Evolutionary conservation across 2,329 filamentous ascomycete species (phyloP), one percentile per base, ranked within the genome.

Genomic region (Dothiorella sarmentorum): DNA sequence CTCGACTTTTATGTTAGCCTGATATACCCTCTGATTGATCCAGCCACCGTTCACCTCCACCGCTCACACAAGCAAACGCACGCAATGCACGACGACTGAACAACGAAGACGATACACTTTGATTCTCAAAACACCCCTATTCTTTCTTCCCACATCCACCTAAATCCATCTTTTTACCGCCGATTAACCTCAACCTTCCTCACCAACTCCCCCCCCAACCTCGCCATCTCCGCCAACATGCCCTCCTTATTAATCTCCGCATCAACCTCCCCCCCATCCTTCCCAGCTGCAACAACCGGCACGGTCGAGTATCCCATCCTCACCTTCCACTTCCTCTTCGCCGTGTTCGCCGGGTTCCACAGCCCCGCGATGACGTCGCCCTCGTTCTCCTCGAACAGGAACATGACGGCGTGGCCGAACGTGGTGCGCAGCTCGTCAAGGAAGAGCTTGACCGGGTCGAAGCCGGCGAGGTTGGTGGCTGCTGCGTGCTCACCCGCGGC

Each of bases 211-310:
- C 78, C 78, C 49, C 82, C 83, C 58, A 86, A 63, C 62, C 81
- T 82, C 40, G 84, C 84, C 70, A 95, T 90, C 74, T 94, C 90
- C 29, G 84, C 78, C 52, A 92, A 67, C 4, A 94, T 84, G 0
- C 82, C 86, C 40, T 79, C 77, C 64, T 82, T 83, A 65, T 94
- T 91, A 5, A 91, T 73, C 63, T 82, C 80, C 22, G 88, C 83
- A 20, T 80, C 67, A 4, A 74, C 75, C 4, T 76, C 76, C 0
- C 69, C 73, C 0, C 67, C 72, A 56, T 58, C 60, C 35, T 63
- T 66, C 40, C 38, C 62, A 45, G 61, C n/a, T n/a, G n/a, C n/a
- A n/a, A n/a, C 61, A 1, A 77, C 68, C 61, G 87, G 83, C 72
- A 83, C 74, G 58, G 85, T 86, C 7, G 85, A 86, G 71, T 87